A percentile compares a stretch with the other conserved stretches of the same genome.
Conservation (phyloP, 2,329 filamentous ascomycete genomes). For the Didymella pinodella region DNA sequence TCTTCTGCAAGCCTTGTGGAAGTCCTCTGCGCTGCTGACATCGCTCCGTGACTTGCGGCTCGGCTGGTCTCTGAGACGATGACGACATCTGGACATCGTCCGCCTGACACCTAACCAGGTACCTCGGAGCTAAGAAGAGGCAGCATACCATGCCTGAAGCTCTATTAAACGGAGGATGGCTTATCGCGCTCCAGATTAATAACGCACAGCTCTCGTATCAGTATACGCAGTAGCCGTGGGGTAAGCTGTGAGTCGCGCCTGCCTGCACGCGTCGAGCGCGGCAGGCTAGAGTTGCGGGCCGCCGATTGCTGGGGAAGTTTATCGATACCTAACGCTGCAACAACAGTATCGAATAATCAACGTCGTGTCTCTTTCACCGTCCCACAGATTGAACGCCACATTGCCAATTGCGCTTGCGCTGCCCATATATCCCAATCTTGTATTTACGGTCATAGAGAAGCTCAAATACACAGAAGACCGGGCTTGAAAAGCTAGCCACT, state of each 20-base stretch:
- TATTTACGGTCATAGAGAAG: background rate
- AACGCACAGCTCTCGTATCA: constrained; percentile 2
- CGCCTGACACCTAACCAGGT: constrained; percentile 31
- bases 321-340: constrained; percentile 24
- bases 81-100: constrained; percentile 40
- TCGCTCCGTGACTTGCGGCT: constrained; percentile 45
- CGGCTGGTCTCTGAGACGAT: constrained; percentile 40
- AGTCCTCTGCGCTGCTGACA: constrained; percentile 26
- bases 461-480: background rate
- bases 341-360: background rate
- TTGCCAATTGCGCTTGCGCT: background rate
- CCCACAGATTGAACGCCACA: background rate
- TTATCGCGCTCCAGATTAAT: constrained; percentile 3
- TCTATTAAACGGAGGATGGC: background rate
- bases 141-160: constrained; percentile 9
- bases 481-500: background rate
- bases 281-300: constrained; percentile 24
- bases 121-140: constrained; percentile 5
- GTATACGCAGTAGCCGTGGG: constrained; percentile 20
- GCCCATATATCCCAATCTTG: background rate
- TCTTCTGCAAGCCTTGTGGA: constrained; percentile 21
- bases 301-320: constrained; percentile 30
- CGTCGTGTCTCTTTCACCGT: background rate
- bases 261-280: constrained; percentile 20
- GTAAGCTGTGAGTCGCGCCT: constrained; percentile 22